Evolutionary conservation across 202 grass and related monocot genomes (phyloP).

Genomic region (Bolboschoenoplectus hybrid): DNA sequence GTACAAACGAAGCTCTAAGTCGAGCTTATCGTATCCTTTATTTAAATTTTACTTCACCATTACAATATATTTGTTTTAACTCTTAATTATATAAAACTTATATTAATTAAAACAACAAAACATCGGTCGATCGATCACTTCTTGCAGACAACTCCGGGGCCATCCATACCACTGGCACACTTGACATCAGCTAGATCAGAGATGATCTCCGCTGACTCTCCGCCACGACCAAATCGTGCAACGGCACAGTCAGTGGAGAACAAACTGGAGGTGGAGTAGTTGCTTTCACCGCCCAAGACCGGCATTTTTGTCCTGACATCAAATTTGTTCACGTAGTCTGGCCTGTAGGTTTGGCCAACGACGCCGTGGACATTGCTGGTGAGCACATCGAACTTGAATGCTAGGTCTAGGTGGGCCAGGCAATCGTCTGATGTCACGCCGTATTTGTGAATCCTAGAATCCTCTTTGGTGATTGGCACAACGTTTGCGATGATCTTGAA

Average conservation of each 20-base stretch:
- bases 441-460: conserved; percentile 58
- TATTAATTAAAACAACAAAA: not conserved
- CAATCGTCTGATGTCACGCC: conserved; percentile 51
- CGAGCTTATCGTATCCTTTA: not conserved
- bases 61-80: not conserved
- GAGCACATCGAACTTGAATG: conserved; percentile 65
- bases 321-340: conserved; percentile 73
- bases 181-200: conserved; percentile 30
- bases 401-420: conserved; percentile 73
- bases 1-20: not conserved
- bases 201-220: not conserved
- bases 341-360: conserved; percentile 73
- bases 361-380: conserved; percentile 69
- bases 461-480: conserved; percentile 64
- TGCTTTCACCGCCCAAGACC: conserved; percentile 54
- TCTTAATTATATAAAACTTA: not conserved
- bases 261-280: conserved; percentile 46
- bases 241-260: conserved; percentile 61
- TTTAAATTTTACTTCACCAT: conserved; percentile 2
- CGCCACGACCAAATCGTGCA: conserved; percentile 44
- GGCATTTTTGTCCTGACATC: conserved; percentile 61
- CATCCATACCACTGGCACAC: conserved; percentile 38
- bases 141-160: conserved; percentile 34
- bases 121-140: conserved; percentile 3
- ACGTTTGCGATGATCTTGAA: conserved; percentile 53